Evolutionary conservation across 306 rosid genomes (phyloP).

Genomic region (Ormosia semicastrata): DNA sequence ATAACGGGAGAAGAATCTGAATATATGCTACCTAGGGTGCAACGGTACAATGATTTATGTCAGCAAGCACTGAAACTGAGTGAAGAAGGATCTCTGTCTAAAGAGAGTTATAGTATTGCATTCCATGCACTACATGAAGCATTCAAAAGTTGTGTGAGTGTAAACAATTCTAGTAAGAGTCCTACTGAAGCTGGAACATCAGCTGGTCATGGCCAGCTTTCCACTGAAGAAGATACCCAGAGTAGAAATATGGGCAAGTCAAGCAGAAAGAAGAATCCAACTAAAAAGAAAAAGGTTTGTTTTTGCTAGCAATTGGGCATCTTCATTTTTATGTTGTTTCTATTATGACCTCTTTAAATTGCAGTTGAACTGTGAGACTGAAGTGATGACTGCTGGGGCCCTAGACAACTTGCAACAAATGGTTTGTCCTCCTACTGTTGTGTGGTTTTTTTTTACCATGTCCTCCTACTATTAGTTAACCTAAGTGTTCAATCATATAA

Average conservation of each 20-base stretch:
- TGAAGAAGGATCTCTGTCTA: slow-evolving; percentile 87
- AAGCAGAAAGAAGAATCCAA: slow-evolving; percentile 78
- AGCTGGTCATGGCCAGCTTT: slow-evolving; percentile 66
- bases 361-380: slow-evolving; percentile 78
- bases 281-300: slow-evolving; percentile 92
- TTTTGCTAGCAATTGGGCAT: slow-evolving; percentile 15
- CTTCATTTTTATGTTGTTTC: neutral
- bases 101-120: slow-evolving; percentile 81
- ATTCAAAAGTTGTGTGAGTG: slow-evolving; percentile 59
- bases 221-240: slow-evolving; percentile 77
- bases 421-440: slow-evolving; percentile 40
- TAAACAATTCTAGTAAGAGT: slow-evolving; percentile 62
- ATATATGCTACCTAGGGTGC: slow-evolving; percentile 60
- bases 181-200: slow-evolving; percentile 74
- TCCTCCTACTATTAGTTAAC: slow-evolving; percentile 23
- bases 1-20: slow-evolving; percentile 65
- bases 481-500: slow-evolving; percentile 21
- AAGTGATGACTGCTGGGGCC: slow-evolving; percentile 73
- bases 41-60: slow-evolving; percentile 74
- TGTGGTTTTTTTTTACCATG: neutral
- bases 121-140: slow-evolving; percentile 71
- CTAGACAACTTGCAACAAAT: slow-evolving; percentile 92
- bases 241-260: slow-evolving; percentile 75
- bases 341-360: slow-evolving; percentile 34
- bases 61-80: slow-evolving; percentile 75